Percentiles rank a stretch among this genome's conserved stretches.
phyloP scores from a whole-genome alignment of 768 basidiomycete genomes.

The Exidia glandulosa region DNA sequence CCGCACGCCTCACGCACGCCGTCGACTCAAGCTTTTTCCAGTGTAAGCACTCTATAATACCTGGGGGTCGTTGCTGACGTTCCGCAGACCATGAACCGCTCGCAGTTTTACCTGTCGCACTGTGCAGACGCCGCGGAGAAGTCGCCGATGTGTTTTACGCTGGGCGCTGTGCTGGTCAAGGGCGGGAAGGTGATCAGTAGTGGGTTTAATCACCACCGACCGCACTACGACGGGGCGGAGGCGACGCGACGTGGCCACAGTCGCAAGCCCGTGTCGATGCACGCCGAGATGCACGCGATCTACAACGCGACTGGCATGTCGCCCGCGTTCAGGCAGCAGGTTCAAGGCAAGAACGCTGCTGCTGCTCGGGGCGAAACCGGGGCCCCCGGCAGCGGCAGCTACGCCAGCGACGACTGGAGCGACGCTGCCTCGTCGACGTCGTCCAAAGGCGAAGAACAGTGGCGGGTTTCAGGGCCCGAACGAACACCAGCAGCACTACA shows the following conservation, averaged over 20 bases:
- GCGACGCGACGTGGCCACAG: conserved; percentile 20
- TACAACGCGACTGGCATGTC: conserved; percentile 39
- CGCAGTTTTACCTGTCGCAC: conserved; percentile 40
- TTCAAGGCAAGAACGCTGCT: conserved; percentile 24
- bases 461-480: conserved; percentile 4
- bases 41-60: neutral
- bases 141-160: conserved; percentile 39
- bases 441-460: neutral
- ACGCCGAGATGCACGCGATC: conserved; percentile 52
- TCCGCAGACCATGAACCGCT: conserved; percentile 30
- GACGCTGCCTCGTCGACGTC: neutral
- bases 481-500: neutral
- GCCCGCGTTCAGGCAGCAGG: conserved; percentile 42
- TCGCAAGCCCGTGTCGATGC: conserved; percentile 35
- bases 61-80: neutral
- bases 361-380: conserved; percentile 2
- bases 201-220: conserved; percentile 43
- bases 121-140: conserved; percentile 38
- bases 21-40: neutral
- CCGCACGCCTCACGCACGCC: neutral
- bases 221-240: conserved; percentile 40
- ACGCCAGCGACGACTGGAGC: too few species aligned
- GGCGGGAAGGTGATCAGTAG: conserved; percentile 44
- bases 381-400: too few species aligned
- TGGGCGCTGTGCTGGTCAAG: conserved; percentile 43